Conservation (phyloP, 768 basidiomycete genomes). For the Lentinus tigrinus region DNA sequence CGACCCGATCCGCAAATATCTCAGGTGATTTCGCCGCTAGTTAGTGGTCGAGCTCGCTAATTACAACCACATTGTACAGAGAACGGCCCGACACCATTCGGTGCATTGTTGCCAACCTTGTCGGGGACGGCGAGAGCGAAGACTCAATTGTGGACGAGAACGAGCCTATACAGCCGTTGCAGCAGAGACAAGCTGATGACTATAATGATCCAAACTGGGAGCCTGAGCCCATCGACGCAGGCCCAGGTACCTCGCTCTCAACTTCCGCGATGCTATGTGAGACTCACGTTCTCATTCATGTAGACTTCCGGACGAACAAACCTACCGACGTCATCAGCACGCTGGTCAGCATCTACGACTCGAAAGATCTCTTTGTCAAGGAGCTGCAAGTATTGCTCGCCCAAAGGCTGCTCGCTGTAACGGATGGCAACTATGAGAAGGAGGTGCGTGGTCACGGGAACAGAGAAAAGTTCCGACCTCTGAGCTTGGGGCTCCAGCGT, state of each 20-base stretch:
- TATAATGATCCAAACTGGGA: conserved; percentile 92
- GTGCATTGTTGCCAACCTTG: conserved; percentile 87
- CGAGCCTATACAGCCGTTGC: conserved; percentile 75
- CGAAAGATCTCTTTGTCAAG: conserved; percentile 93
- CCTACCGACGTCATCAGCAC: conserved; percentile 94
- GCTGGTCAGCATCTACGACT: conserved; percentile 96
- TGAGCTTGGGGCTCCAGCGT: conserved; percentile 47
- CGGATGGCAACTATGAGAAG: conserved; percentile 75
- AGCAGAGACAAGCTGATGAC: conserved; percentile 78
- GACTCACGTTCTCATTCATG: neutral
- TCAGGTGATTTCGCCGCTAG: conserved; percentile 55
- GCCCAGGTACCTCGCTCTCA: conserved; percentile 60
- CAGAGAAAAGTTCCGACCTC: neutral
- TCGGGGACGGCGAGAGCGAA: conserved; percentile 80
- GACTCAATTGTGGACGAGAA: conserved; percentile 84
- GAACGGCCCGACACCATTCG: conserved; percentile 91
- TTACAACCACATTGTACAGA: conserved; percentile 36
- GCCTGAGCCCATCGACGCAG: conserved; percentile 95
- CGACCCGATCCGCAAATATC: conserved; percentile 86
- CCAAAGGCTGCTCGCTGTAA: conserved; percentile 77
- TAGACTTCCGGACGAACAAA: conserved; percentile 90
- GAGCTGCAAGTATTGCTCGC: conserved; percentile 92
- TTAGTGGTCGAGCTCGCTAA: too few species aligned
- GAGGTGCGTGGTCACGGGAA: conserved; percentile 41
- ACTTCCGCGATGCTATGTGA: neutral